Evolutionary conservation across 306 rosid species (phyloP), one percentile per base, ranked within the genome.

Genomic region (Fagus crenata): DNA sequence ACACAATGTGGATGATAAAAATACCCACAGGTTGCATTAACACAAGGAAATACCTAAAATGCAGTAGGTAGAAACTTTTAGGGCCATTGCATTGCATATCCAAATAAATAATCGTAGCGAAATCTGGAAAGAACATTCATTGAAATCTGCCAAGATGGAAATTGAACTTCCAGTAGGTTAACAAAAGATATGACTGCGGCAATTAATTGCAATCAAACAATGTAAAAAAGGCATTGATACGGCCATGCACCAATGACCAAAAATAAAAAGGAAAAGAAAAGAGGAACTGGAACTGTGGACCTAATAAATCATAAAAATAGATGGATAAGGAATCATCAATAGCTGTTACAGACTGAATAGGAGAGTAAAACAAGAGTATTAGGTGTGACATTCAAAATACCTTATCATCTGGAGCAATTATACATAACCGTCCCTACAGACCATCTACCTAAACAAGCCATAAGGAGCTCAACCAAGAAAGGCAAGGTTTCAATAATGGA

Each of bases 1-100:
- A 91, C 84, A 81, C 99, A 95, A 6, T 11, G 86, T 35, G 97
- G 91, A 85, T 95, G 99, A 80, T 92, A 95, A 81, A 95, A 95
- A 80, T 76, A 85, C 70, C 99, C 97, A 79, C 99, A 95, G 59
- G 96, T 92, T 80, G 99, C 99, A 81, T 81, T 81, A 71, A 84
- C 96, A 75, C 99, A 95, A 35, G 75, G 84, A 71, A 92, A 92
- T 77, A 95, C 97, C 99, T 95, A 80, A 71, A 67, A 43, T 75
- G 71, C 72, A 77, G 81, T 78, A 53, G 6, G 49, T 49, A 71
- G 67, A 17, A 56, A 73, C 78, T 71, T 72, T 82, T 60, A 83
- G 80, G 18, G 53, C 53, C 76, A 49, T 65, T 39, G 22, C 11
- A 37, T 35, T 67, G 4, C 71, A 67, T 2, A 42, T 69, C 51